A percentile compares a stretch with the other conserved stretches of the same genome.
Conservation (phyloP, 208 protist species). For the Leishmania lainsoni region DNA sequence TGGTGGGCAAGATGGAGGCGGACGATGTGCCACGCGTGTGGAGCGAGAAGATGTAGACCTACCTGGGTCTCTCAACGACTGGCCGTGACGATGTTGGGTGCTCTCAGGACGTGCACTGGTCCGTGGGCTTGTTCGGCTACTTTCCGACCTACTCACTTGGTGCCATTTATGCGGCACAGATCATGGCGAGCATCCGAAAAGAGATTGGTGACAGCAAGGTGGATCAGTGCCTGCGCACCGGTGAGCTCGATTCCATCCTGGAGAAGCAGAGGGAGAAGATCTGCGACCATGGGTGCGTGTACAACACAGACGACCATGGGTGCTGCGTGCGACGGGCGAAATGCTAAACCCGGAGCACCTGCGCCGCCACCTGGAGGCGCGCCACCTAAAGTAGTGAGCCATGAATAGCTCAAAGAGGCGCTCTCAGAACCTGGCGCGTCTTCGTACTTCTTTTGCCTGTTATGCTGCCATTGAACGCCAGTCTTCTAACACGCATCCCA, state of each 20-base stretch:
- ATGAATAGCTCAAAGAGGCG: background rate
- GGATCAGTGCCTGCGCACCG: conserved; percentile 52
- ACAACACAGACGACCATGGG: conserved; percentile 76
- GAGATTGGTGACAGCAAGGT: conserved; percentile 67
- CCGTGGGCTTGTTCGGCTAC: conserved; percentile 71
- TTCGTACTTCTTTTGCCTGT: background rate
- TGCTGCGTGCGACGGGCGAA: conserved; percentile 75
- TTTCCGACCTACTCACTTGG: conserved; percentile 91
- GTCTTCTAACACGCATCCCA: background rate
- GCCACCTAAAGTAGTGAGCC: conserved; percentile 51
- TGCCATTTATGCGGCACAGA: conserved; percentile 83
- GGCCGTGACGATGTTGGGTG: conserved; percentile 77
- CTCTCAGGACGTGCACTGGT: conserved; percentile 93
- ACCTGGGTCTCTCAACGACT: conserved; percentile 79
- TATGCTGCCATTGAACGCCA: background rate
- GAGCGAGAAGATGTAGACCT: conserved; percentile 88
- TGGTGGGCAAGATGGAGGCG: conserved; percentile 76
- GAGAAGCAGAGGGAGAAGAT: conserved; percentile 77
- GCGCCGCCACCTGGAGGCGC: conserved; percentile 71
- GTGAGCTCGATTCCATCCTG: conserved; percentile 60
- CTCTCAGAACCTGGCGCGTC: background rate
- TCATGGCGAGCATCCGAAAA: conserved; percentile 68
- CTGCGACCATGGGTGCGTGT: conserved; percentile 57
- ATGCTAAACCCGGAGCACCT: conserved; percentile 78
- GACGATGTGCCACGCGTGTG: conserved; percentile 83